Conservation (phyloP, 192 early-diverging fungal species). For the Chytriomyces confervae region DNA sequence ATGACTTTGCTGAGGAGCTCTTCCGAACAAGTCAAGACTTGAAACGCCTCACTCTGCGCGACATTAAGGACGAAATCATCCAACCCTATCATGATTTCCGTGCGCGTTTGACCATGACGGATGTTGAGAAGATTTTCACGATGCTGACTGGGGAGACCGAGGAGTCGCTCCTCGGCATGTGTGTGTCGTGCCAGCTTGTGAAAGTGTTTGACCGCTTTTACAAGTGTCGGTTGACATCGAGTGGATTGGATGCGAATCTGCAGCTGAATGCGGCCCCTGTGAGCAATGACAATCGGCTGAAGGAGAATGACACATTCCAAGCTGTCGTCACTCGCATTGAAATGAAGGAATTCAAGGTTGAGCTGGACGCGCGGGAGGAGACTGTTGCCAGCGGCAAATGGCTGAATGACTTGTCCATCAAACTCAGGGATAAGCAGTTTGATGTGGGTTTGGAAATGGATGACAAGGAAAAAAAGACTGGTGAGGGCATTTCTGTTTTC, state of each 20-base stretch:
- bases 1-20: constrained; percentile 89
- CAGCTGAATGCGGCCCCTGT: constrained; percentile 61
- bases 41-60: constrained; percentile 77
- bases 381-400: constrained; percentile 31
- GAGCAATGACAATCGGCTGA: constrained; percentile 43
- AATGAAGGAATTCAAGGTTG: constrained; percentile 73
- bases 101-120: constrained; percentile 61
- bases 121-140: constrained; percentile 67
- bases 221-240: constrained; percentile 68
- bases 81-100: constrained; percentile 79
- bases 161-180: constrained; percentile 66
- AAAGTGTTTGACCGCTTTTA: constrained; percentile 78
- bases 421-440: constrained; percentile 26
- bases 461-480: constrained; percentile 28
- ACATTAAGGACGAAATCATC: constrained; percentile 89
- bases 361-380: constrained; percentile 70
- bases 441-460: constrained; percentile 50
- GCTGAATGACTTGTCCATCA: constrained; percentile 23
- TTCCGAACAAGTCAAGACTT: constrained; percentile 73
- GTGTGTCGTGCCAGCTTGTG: constrained; percentile 72
- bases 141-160: constrained; percentile 88
- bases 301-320: constrained; percentile 73
- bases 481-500: constrained; percentile 13
- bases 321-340: constrained; percentile 84
- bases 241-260: constrained; percentile 85